phyloP scores from a whole-genome alignment of 441 rosid genomes.

The Sinapis alba region DNA sequence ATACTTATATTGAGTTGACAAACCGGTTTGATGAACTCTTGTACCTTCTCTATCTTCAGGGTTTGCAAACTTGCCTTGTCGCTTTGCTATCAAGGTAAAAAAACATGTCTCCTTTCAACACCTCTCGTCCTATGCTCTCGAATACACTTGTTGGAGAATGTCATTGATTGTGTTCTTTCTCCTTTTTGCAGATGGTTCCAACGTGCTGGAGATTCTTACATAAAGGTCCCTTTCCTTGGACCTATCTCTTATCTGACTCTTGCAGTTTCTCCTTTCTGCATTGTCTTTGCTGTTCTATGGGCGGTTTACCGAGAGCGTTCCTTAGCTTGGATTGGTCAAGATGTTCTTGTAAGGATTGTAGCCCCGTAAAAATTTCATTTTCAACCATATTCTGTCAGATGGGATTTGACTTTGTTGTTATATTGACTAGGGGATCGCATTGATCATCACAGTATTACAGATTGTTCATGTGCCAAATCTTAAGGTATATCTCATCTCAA shows the following conservation, averaged over 20 bases:
- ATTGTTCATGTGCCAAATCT: slow-evolving; percentile 89
- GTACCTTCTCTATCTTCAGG: slow-evolving; percentile 58
- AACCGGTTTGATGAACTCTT: slow-evolving; percentile 10
- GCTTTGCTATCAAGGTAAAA: slow-evolving; percentile 86
- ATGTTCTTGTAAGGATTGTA: slow-evolving; percentile 76
- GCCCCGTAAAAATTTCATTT: slow-evolving; percentile 1
- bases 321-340: slow-evolving; percentile 98
- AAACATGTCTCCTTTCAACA: slow-evolving; percentile 13
- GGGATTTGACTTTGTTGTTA: slow-evolving; percentile 21
- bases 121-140: slow-evolving; percentile 12
- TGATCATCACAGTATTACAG: slow-evolving; percentile 86
- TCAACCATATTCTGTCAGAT: not conserved
- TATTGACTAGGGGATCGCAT: slow-evolving; percentile 74
- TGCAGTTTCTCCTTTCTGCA: slow-evolving; percentile 76
- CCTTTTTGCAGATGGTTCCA: slow-evolving; percentile 62
- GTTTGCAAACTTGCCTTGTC: slow-evolving; percentile 95
- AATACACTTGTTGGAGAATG: slow-evolving; percentile 6
- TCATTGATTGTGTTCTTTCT: slow-evolving; percentile 11
- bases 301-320: slow-evolving; percentile 61
- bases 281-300: slow-evolving; percentile 51
- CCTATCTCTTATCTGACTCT: slow-evolving; percentile 69
- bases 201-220: slow-evolving; percentile 55
- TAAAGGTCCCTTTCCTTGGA: slow-evolving; percentile 72
- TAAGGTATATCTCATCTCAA: slow-evolving; percentile 53
- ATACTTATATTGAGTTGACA: not conserved